These are phyloP conservation scores for Nakazawaea peltata DNA, from an alignment of 805 yeast genomes.

Conservation along the genomic window DNA sequence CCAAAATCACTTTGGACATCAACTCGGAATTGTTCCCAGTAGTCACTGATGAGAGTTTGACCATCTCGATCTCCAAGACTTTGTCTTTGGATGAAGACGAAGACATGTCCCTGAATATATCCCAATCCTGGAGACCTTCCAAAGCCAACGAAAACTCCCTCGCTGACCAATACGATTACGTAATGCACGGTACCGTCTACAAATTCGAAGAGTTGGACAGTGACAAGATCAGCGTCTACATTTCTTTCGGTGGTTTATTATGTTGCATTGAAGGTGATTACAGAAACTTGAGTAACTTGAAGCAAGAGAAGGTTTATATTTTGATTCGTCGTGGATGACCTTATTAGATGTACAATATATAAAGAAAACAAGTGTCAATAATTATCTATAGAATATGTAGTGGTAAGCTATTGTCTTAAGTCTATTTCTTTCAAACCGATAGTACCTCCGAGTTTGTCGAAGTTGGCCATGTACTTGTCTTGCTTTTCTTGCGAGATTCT, in stretches of 20 bases:
- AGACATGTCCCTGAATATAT: conserved; percentile 35
- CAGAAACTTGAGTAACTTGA: conserved; percentile 77
- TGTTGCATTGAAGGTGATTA: conserved; percentile 94
- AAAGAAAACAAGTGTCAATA: background rate
- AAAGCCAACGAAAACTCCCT: conserved; percentile 74
- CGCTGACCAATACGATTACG: conserved; percentile 96
- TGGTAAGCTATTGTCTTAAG: conserved; percentile 34
- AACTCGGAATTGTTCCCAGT: conserved; percentile 92
- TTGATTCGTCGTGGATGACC: conserved; percentile 54
- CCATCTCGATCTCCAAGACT: conserved; percentile 79
- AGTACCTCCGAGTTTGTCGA: conserved; percentile 57
- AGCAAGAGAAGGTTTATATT: conserved; percentile 90
- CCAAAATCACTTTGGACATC: conserved; percentile 80
- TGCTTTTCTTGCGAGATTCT: conserved; percentile 54
- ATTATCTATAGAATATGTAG: background rate
- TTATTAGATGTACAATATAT: background rate
- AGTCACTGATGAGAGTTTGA: conserved; percentile 62
- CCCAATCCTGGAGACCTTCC: conserved; percentile 79
- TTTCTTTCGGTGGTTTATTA: conserved; percentile 92
- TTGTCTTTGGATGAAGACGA: conserved; percentile 44
- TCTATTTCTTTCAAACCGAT: conserved; percentile 82
- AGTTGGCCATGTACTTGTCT: conserved; percentile 58
- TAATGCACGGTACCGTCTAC: conserved; percentile 96
- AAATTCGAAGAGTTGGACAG: conserved; percentile 80
- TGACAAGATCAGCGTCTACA: conserved; percentile 76